Evolutionary conservation across 2,329 filamentous ascomycete genomes (phyloP).

Genomic region (Neobulgaria alba): DNA sequence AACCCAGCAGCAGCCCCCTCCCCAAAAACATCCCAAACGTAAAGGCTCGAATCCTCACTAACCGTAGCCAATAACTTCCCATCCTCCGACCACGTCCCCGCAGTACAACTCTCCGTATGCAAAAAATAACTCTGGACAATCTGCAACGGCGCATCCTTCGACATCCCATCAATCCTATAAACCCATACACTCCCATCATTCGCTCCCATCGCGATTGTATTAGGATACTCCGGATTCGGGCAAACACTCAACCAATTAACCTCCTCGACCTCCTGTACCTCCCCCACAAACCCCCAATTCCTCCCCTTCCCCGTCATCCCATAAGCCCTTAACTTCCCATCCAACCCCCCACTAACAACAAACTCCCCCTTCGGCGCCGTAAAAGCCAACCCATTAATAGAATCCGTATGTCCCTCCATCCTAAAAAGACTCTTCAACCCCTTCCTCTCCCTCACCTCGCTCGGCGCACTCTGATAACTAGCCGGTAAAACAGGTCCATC

Average conservation of each 20-base stretch:
- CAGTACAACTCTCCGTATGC: conserved; percentile 78
- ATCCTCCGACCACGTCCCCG: conserved; percentile 83
- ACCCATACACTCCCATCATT: conserved; percentile 93
- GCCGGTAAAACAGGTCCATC: conserved; percentile 62
- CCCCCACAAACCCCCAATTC: conserved; percentile 58
- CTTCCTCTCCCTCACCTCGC: conserved; percentile 47
- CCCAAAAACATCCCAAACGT: conserved; percentile 65
- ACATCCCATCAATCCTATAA: conserved; percentile 69
- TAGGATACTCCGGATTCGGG: conserved; percentile 61
- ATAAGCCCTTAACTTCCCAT: conserved; percentile 73
- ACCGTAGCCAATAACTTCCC: conserved; percentile 82
- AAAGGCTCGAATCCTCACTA: conserved; percentile 77
- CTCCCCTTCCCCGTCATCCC: conserved; percentile 38
- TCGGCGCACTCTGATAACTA: conserved; percentile 62
- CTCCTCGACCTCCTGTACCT: conserved; percentile 85
- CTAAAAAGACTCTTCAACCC: conserved; percentile 58
- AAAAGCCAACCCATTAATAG: conserved; percentile 78
- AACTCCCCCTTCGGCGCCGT: conserved; percentile 77
- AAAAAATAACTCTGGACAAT: conserved; percentile 91
- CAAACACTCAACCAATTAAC: conserved; percentile 84
- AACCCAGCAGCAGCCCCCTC: conserved; percentile 41
- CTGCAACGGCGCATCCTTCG: conserved; percentile 54
- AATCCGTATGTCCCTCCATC: conserved; percentile 87
- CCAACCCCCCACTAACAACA: conserved; percentile 77
- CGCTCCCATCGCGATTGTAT: conserved; percentile 80